Base-by-base conservation (phyloP, 2,329 filamentous ascomycete species). In the Fusarium tanahbumbuense region DNA sequence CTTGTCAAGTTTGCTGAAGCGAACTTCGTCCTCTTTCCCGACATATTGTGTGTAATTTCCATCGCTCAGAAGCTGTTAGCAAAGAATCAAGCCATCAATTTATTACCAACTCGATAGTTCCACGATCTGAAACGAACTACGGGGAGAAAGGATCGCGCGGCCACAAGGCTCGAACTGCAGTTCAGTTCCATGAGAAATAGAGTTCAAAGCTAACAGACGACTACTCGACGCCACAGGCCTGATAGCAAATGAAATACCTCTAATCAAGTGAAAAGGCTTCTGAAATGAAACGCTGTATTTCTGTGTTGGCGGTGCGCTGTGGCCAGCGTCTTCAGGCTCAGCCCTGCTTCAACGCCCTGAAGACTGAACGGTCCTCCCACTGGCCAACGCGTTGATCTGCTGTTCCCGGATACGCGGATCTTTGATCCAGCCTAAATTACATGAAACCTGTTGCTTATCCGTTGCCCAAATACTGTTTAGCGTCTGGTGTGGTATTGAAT, bases 191-290 rank as follows among this genome's bases (percentile, higher is more conserved):
- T 37, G 10, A 37, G 34, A 37, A 45, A 49, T 45, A 66, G 42
- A 66, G 63, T 66, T 66, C 41, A 22, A 28, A 28, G 28, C 61
- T 48, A 60, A 27, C 12, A 32, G 34, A 22, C 32, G 28, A 16
- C 46, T 41, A 32, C 40, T 40, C 8, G 27, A 13, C 60, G 28
- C 40, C 41, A 37, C 45, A 12, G 6, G 12, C 2, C 4, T 5
- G 1, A 3, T 34, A 10, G 30, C 59, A 8, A 64, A 57, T 59
- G 2, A 52, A 7, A 44, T 12, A 13, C 20, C 2, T 6, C 22
- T 2, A 16, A 47, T 5, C 4, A 30, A 15, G 11, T 20, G 48
- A n/a, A 22, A 27, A 27, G 27, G 48, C 48, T 27, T 52, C 6
- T 4, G 13, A 16, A 27, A 20, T 41, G 48, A 52, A 40, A 52